Base-by-base conservation (phyloP, 306 rosid genomes). In the Prosopis cineraria region DNA sequence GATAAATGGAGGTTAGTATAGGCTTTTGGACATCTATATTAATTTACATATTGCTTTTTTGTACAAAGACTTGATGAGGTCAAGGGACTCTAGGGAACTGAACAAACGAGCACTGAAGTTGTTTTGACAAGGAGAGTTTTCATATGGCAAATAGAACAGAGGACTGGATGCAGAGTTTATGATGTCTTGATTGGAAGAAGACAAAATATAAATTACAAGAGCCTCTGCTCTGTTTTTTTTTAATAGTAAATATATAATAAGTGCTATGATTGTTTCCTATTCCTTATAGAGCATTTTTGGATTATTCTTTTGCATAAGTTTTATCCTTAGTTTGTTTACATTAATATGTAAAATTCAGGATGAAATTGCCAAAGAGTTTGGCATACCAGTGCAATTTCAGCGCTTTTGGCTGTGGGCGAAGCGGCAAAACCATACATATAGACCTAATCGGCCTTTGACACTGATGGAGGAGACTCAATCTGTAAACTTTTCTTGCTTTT, bases 371-470 rank as follows among this genome's bases (percentile, higher is more conserved):
- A 90, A 74, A 75, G 97, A 90, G 77, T 89, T 86, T 76, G 90
- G 87, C 25, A 77, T 90, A 79, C 97, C 97, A 59, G 88, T 92
- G 81, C 92, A 89, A 67, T 83, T 83, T 87, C 93, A 85, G 82
- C 91, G 96, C n/a, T 90, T 81, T 80, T 92, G 97, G 97, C 29
- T 92, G 31, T 92, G 96, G 97, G 96, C 90, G 44, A 90, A 90
- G 85, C 89, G 97, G 10, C 93, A 90, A 76, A 92, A 92, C 82
- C 93, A 90, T 82, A 90, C 97, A 8, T 90, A 92, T 73, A 89
- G 96, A n/a, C 97, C 93, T 47, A 85, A 87, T 58, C 82, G 93
- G 53, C 96, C 96, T 68, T 82, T 89, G 87, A 90, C 88, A n/a
- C n/a, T n/a, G n/a, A 12, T 66, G 52, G 96, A 90, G 82, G 96